Base-by-base conservation (phyloP, 164 flowering plant species). In the Macadamia integrifolia region DNA sequence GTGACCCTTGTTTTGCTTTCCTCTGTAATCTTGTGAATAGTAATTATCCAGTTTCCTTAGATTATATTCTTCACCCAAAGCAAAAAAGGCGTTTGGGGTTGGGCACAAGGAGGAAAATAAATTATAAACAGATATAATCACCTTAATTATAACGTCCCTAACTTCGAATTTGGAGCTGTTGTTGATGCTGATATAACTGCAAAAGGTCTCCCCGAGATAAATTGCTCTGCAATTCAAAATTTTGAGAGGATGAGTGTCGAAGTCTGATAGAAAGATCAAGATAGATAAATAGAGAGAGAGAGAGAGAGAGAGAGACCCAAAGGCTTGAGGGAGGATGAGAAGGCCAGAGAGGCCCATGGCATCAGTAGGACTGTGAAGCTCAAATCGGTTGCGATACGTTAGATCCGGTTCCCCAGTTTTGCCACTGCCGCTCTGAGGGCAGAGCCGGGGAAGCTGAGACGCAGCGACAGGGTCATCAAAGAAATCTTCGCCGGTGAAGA, bases 121-220 rank as follows among this genome's bases (percentile, higher is more conserved):
- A 18, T 8, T n/a, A 12, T 9, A 13, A 32, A 42, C 52, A 61
- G 18, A 40, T 18, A 62, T 65, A 62, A 6, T 64, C n/a, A 89
- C 98, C 97, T 94, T 94, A 66, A 94, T 89, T 10, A 75, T 61
- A 65, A 94, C 75, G 9, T 92, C 99, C 52, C 91, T 77, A 28
- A 85, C 97, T 80, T 94, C 99, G 67, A 85, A 88, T 66, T 61
- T 85, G 42, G 99, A 94, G 72, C 98, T 92, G 82, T 94, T 94
- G 65, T 94, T 94, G 72, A 94, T 87, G 68, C 99, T 94, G 49
- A 94, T 81, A 66, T 94, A 94, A 79, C 98, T 92, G 78, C 94
- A 90, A 71, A 94, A 94, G 0, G 98, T 92, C 85, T 94, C 99
- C 62, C 99, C 99, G 53, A 94, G 75, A 76, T 94, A 94, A 68